Conservation (phyloP, 306 rosid species). For the Vigna unguiculata region DNA sequence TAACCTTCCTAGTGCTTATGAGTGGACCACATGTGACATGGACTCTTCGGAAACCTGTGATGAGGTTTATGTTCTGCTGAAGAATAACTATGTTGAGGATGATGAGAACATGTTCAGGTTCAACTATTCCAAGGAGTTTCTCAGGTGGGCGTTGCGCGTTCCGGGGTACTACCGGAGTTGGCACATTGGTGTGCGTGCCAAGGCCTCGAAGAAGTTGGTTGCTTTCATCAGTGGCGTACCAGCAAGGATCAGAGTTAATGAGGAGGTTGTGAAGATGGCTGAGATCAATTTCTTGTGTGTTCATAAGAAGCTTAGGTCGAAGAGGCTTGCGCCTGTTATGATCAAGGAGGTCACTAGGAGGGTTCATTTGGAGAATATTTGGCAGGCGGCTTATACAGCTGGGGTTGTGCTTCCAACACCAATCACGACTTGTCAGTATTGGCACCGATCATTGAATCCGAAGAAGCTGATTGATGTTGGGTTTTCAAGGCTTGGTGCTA, state of each 20-base stretch:
- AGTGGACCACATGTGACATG: conserved; percentile 52
- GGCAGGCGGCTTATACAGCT: conserved; percentile 94
- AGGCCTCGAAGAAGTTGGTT: conserved; percentile 52
- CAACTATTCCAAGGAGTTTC: conserved; percentile 80
- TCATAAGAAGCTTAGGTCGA: conserved; percentile 82
- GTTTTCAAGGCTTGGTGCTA: conserved; percentile 85
- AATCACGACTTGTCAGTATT: conserved; percentile 63
- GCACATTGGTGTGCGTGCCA: conserved; percentile 88
- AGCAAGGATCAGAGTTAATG: conserved; percentile 72
- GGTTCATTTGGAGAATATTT: conserved; percentile 84
- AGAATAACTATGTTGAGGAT: conserved; percentile 79
- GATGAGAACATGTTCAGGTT: conserved; percentile 65
- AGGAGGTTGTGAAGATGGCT: conserved; percentile 72
- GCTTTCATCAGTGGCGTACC: conserved; percentile 82
- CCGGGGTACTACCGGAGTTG: conserved; percentile 72
- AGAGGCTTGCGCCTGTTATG: conserved; percentile 90
- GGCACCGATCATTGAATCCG: conserved; percentile 88
- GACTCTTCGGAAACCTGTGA: conserved; percentile 39
- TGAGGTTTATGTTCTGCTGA: conserved; percentile 44
- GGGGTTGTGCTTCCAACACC: conserved; percentile 85
- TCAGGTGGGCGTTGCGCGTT: conserved; percentile 76
- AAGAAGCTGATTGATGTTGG: conserved; percentile 93
- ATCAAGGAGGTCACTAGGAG: conserved; percentile 88
- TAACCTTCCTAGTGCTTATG: conserved; percentile 66
- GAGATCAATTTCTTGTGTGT: conserved; percentile 87